Evolutionary conservation across 2,329 filamentous ascomycete species (phyloP).

Genomic region (Colletotrichum limetticola): DNA sequence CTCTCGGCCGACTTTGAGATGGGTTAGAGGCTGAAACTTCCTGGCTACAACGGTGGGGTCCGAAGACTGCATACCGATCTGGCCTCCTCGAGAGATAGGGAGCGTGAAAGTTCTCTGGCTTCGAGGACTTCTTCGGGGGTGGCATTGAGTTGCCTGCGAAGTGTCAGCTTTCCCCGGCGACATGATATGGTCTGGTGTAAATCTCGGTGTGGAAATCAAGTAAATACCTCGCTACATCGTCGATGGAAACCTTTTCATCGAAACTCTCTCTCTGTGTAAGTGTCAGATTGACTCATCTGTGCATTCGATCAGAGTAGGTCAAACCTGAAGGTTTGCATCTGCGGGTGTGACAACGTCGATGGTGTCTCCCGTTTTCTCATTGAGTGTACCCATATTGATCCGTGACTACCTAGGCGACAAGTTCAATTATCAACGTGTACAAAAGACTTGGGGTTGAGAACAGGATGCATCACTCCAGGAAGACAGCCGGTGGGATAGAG

Average conservation of each 20-base stretch:
- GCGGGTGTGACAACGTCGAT: slow-evolving; percentile 4
- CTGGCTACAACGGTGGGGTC: rapidly evolving
- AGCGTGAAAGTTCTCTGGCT: slow-evolving; percentile 35
- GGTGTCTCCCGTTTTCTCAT: slow-evolving; percentile 6
- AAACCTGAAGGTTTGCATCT: background rate
- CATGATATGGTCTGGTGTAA: no score
- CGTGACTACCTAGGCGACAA: no score
- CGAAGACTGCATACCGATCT: background rate
- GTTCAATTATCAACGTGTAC: background rate
- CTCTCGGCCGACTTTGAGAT: slow-evolving; percentile 32
- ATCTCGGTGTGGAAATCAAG: no score
- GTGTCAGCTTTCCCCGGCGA: background rate
- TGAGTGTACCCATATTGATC: background rate
- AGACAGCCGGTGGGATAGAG: background rate
- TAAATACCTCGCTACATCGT: slow-evolving; percentile 14
- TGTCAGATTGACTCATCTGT: background rate
- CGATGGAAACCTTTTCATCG: slow-evolving; percentile 19
- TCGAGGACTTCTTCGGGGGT: slow-evolving; percentile 40
- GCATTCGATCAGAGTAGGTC: no score
- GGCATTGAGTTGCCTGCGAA: slow-evolving; percentile 35
- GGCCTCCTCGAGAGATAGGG: slow-evolving; percentile 10
- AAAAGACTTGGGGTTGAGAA: no score
- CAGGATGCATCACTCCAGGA: no score
- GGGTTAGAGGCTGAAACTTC: slow-evolving; percentile 20
- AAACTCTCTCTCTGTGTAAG: background rate